Evolutionary conservation across 164 flowering plant genomes (phyloP), one percentile per base, ranked within the genome.

Genomic region (Nymphaea colorata): DNA sequence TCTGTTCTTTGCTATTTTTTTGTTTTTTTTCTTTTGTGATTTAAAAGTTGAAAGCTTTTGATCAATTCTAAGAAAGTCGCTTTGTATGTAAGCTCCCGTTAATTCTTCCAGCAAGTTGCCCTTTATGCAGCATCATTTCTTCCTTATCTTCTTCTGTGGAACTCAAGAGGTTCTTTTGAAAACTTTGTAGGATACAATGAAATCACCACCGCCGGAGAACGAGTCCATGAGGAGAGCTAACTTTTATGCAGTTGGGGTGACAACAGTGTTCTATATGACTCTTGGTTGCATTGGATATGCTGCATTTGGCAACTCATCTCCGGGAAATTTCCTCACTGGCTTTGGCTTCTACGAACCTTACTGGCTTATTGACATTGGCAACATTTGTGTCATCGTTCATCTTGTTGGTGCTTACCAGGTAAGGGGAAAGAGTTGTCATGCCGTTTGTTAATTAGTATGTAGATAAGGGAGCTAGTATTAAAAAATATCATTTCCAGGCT

Each of bases 361-460:
- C 36, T 71, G 69, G 73, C 69, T 68, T 6, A 69, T 79, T 45
- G 75, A 78, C 73, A 73, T 80, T n/a, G 81, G 77, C 17, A 51
- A 51, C 57, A 51, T 78, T n/a, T 68, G 68, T 53, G 73, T 79
- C n/a, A 42, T 82, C 18, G 64, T 82, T 11, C 82, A 79, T 67
- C 64, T 79, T 6, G 59, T 79, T 16, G 82, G 81, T 65, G 85
- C 79, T 66, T 82, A 76, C 66, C 81, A 78, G 78, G 85, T 82
- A 44, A 4, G 8, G 5, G 8, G 14, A 51, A 51, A 51, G 36
- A 25, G 36, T 25, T 25, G 36, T 0, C 36, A 25, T 25, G 36
- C 36, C 36, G 36, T 25, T 25, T 25, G 36, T 25, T 25, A 25
- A 25, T 25, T 25, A 25, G 36, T 25, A 25, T 25, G 36, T 25